These are phyloP conservation scores for Pseudocercospora fuligena DNA, from an alignment of 2,329 filamentous ascomycete species.

Conservation along the genomic window DNA sequence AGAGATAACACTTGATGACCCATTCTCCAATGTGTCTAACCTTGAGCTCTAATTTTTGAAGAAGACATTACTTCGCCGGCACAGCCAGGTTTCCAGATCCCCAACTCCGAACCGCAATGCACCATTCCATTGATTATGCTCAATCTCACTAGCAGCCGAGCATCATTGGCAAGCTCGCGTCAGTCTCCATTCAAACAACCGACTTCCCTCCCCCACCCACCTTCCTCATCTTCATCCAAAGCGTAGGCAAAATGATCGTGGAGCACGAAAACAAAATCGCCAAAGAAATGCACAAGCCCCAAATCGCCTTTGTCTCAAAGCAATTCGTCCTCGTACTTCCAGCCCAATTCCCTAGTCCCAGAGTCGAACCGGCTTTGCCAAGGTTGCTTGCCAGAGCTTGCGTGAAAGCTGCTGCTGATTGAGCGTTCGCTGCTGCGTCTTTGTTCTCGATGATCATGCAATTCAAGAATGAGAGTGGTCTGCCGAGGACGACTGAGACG, in stretches of 20 bases:
- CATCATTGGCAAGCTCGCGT: background rate
- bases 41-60: background rate
- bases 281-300: slow-evolving; percentile 81
- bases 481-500: slow-evolving; percentile 76
- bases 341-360: slow-evolving; percentile 61
- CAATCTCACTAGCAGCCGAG: background rate
- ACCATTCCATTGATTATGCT: background rate
- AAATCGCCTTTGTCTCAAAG: slow-evolving; percentile 82
- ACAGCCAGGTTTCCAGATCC: background rate
- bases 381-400: slow-evolving; percentile 58
- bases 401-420: slow-evolving; percentile 59
- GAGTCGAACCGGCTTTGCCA: slow-evolving; percentile 53
- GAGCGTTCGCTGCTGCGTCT: slow-evolving; percentile 49
- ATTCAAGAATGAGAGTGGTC: slow-evolving; percentile 76
- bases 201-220: slow-evolving; percentile 32
- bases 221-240: slow-evolving; percentile 57
- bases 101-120: background rate
- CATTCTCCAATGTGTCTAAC: background rate
- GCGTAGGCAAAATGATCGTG: slow-evolving; percentile 50
- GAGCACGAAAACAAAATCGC: slow-evolving; percentile 59
- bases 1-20: too few species aligned
- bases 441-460: slow-evolving; percentile 64
- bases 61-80: slow-evolving; percentile 1
- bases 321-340: slow-evolving; percentile 70
- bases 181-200: slow-evolving; percentile 12